These are phyloP conservation scores for Stromatinia cepivora DNA, from an alignment of 2,329 filamentous ascomycete genomes.

Conservation along the genomic window DNA sequence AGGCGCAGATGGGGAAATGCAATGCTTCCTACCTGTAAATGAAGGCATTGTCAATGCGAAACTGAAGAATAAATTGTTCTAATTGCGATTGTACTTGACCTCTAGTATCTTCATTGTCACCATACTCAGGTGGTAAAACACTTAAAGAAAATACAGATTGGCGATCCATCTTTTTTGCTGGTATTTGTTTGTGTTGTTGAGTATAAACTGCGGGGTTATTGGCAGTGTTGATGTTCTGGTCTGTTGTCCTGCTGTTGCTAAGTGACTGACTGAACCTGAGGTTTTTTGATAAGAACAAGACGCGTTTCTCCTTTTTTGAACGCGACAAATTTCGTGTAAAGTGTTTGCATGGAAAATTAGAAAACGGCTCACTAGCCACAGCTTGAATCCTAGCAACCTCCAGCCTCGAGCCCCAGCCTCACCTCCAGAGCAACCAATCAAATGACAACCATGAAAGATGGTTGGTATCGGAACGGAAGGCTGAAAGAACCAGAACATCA, in stretches of 20 bases:
- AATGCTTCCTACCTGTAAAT: conserved; percentile 73
- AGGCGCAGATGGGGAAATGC: neutral
- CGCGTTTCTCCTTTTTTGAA: conserved; percentile 21
- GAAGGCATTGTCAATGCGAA: conserved; percentile 90
- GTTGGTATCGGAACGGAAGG: conserved; percentile 16
- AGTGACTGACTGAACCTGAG: conserved; percentile 10
- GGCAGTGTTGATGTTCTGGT: conserved; percentile 2
- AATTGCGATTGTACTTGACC: conserved; percentile 75
- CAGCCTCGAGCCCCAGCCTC: conserved; percentile 21
- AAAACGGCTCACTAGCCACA: neutral
- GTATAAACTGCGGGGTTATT: conserved; percentile 10
- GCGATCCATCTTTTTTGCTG: conserved; percentile 66
- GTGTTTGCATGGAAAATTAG: conserved; percentile 22
- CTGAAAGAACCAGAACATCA: conserved; percentile 24
- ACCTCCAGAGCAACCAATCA: neutral
- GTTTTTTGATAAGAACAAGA: conserved; percentile 17
- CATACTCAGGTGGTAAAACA: conserved; percentile 69
- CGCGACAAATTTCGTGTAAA: conserved; percentile 27
- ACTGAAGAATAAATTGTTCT: conserved; percentile 89
- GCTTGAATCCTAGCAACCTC: neutral
- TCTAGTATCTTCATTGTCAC: conserved; percentile 63
- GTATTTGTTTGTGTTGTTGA: conserved; percentile 10
- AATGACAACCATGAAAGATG: neutral
- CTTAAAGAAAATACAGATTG: conserved; percentile 84
- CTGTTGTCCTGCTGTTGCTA: conserved; percentile 21